Evolutionary conservation across 345 rosid genomes (phyloP), one percentile per base, ranked within the genome.

Genomic region (Psidium guajava): DNA sequence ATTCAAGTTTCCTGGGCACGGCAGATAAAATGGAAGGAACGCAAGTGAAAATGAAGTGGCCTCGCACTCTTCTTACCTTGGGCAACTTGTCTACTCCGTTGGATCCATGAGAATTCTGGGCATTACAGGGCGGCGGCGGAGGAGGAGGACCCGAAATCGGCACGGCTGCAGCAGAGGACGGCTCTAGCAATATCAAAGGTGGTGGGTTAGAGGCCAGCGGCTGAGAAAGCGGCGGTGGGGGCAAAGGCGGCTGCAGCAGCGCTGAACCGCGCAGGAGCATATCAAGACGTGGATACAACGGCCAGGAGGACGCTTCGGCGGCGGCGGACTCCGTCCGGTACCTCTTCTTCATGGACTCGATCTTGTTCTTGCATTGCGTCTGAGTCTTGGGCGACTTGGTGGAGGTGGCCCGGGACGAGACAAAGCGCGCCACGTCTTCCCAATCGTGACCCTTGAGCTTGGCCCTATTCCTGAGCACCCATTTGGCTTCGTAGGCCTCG

Each of bases 301-400:
- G 99, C 99, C 99, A 95, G 6, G 98, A 93, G 13, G 99, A 95
- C 59, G 91, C 91, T 44, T 95, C 98, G 5, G 92, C 90, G 28
- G 94, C 84, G 64, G 95, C 94, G 3, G 98, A 95, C 82, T 97
- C 99, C 24, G 98, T 93, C 85, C 98, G 90, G 86, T 97, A 97
- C 85, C 99, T 88, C 86, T 97, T 97, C 92, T 97, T 97, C 99
- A 97, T 97, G 32, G 98, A 97, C 91, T 97, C 99, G 83, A 95
- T 97, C 93, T 97, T 97, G 91, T 97, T 97, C 94, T 97, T 97
- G 89, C 99, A 97, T 93, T 97, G 99, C 15, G 98, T 97, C 57
- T 95, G 98, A 1, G 99, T 97, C 90, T 97, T 97, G 0, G 96
- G 95, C 0, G 98, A 94, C 87, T 93, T 95, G 2, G 95, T 89